phyloP scores from a whole-genome alignment of 768 basidiomycete species.

The Cyclocybe cylindracea region DNA sequence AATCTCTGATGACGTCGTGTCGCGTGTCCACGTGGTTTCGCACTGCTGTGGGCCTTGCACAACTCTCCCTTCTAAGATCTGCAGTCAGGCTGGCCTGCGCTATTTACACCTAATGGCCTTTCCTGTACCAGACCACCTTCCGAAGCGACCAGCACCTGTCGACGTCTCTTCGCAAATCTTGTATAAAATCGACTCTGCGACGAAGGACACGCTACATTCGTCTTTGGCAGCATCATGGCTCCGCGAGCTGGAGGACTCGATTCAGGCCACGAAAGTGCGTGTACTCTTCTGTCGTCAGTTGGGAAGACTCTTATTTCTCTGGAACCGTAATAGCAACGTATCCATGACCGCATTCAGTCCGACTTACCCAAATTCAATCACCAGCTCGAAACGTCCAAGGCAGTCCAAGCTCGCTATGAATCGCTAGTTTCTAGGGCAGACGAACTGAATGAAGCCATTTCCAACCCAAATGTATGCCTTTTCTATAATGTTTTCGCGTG shows the following conservation, averaged over 20 bases:
- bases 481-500: not conserved
- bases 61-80: not conserved
- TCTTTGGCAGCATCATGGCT: constrained; percentile 69
- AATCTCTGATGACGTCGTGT: not conserved
- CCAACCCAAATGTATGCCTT: constrained; percentile 55
- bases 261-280: constrained; percentile 69
- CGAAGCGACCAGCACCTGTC: constrained; percentile 56
- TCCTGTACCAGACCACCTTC: constrained; percentile 69
- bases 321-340: constrained; percentile 48
- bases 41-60: constrained; percentile 5
- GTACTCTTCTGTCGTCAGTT: not conserved
- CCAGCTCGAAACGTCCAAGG: constrained; percentile 62
- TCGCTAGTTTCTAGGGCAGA: constrained; percentile 56
- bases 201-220: constrained; percentile 58
- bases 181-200: constrained; percentile 65
- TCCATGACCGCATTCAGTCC: constrained; percentile 71
- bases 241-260: constrained; percentile 69
- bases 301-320: not conserved
- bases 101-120: constrained; percentile 59
- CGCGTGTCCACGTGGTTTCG: constrained; percentile 28
- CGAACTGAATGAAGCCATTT: constrained; percentile 48
- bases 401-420: constrained; percentile 60
- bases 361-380: constrained; percentile 64
- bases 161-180: constrained; percentile 76
- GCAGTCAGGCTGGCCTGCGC: constrained; percentile 6